Conservation (phyloP, 495 filamentous ascomycete species). For the Tuber borchii region DNA sequence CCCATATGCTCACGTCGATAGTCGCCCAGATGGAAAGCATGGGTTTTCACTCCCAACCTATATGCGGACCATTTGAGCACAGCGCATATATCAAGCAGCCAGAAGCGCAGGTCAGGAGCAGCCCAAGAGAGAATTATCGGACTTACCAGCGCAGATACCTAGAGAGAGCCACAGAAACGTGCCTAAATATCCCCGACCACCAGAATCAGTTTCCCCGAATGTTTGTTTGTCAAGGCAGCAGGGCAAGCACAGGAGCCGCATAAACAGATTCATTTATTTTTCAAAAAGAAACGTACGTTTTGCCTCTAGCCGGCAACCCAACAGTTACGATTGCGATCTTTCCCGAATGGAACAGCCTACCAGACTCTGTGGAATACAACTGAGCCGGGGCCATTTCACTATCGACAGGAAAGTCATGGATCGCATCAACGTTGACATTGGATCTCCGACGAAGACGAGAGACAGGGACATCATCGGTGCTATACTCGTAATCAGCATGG, state of each 20-base stretch:
- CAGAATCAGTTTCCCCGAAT: constrained; percentile 15
- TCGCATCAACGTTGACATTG: constrained; percentile 93
- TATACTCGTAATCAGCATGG: constrained; percentile 30
- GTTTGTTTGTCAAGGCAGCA: neutral
- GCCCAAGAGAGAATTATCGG: neutral
- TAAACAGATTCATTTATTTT: neutral
- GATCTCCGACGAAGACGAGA: constrained; percentile 66
- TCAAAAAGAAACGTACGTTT: constrained; percentile 61
- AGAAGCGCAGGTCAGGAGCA: neutral
- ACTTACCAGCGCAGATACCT: constrained; percentile 88
- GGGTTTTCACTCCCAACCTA: constrained; percentile 95
- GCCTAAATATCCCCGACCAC: constrained; percentile 49
- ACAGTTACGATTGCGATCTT: constrained; percentile 96
- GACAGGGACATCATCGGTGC: constrained; percentile 23
- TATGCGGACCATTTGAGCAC: constrained; percentile 37
- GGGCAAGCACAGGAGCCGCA: neutral
- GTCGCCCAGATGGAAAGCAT: constrained; percentile 94
- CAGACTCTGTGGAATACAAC: constrained; percentile 95
- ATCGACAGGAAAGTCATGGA: constrained; percentile 84
- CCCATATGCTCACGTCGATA: constrained; percentile 90
- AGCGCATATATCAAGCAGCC: constrained; percentile 16
- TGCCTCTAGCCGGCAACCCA: constrained; percentile 89
- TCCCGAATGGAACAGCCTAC: constrained; percentile 92
- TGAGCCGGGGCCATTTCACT: constrained; percentile 84
- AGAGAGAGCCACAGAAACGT: constrained; percentile 90